A percentile compares a stretch with the other conserved stretches of the same genome.
These are phyloP conservation scores for Phaeotremella skinneri DNA, from an alignment of 768 basidiomycete genomes.

Conservation along the genomic window DNA sequence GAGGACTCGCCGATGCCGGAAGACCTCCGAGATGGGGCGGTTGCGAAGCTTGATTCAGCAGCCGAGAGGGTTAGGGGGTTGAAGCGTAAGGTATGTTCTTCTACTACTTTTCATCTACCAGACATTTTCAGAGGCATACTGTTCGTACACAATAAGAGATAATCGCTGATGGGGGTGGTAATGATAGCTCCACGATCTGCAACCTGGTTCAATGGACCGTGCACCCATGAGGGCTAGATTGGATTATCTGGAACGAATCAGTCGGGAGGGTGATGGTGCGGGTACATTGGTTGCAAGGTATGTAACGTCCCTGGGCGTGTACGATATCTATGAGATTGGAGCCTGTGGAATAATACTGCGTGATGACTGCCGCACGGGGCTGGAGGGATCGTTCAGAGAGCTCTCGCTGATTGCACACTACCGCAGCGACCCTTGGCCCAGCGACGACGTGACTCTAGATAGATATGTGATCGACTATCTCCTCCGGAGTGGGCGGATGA, in stretches of 20 bases:
- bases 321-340: no score
- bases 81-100: constrained; percentile 73
- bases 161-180: background rate
- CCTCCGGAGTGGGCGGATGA: constrained; percentile 71
- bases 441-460: constrained; percentile 57
- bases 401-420: background rate
- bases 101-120: constrained; percentile 1
- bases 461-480: constrained; percentile 93
- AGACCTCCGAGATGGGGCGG: background rate
- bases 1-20: constrained; percentile 4
- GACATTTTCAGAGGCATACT: constrained; percentile 10
- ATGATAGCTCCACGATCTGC: constrained; percentile 41
- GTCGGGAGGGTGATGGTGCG: background rate
- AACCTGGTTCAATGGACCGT: constrained; percentile 24
- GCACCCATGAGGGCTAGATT: constrained; percentile 28
- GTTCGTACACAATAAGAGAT: constrained; percentile 18
- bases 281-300: background rate
- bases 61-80: constrained; percentile 57
- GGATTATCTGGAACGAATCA: constrained; percentile 24
- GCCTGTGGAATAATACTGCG: no score
- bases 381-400: background rate
- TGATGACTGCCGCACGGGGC: background rate
- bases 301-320: background rate
- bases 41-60: constrained; percentile 32
- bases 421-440: background rate